phyloP scores from a whole-genome alignment of 2,329 filamentous ascomycete species.

The Paraconiothyrium brasiliense region DNA sequence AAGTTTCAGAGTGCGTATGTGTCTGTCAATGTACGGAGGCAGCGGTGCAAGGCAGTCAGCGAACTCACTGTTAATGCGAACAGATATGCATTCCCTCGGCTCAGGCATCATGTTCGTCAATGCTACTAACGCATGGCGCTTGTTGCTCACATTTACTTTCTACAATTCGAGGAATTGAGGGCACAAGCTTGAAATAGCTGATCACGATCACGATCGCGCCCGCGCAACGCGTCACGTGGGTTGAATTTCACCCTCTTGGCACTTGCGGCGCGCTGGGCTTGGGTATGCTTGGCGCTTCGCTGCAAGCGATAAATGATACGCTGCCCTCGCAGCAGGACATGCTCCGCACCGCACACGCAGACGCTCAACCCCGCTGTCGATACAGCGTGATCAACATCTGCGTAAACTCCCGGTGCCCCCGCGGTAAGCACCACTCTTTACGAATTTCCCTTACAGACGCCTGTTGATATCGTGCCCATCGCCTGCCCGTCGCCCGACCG shows the following conservation, averaged over 20 bases:
- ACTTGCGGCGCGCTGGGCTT: not conserved
- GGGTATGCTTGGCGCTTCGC: not conserved
- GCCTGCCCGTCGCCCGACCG: no score
- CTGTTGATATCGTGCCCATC: not conserved
- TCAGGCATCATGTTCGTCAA: no score
- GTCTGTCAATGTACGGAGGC: no score
- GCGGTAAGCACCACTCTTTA: conserved; percentile 2
- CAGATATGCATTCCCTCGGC: no score
- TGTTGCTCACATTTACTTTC: no score
- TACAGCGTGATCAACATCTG: not conserved
- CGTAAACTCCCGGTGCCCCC: not conserved
- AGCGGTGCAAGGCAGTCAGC: no score
- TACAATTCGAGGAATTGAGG: no score
- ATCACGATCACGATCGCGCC: no score
- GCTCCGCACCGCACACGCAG: conserved; percentile 1
- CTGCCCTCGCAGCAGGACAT: not conserved
- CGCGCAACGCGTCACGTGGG: not conserved
- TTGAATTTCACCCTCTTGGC: not conserved
- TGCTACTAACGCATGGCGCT: no score
- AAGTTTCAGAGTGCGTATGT: not conserved
- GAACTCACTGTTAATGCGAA: no score
- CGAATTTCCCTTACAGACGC: not conserved
- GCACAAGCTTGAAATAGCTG: no score
- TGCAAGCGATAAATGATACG: not conserved
- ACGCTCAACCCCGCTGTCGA: not conserved